These are phyloP conservation scores for Apodospora peruviana DNA, from an alignment of 495 filamentous ascomycete genomes.

Conservation along the genomic window DNA sequence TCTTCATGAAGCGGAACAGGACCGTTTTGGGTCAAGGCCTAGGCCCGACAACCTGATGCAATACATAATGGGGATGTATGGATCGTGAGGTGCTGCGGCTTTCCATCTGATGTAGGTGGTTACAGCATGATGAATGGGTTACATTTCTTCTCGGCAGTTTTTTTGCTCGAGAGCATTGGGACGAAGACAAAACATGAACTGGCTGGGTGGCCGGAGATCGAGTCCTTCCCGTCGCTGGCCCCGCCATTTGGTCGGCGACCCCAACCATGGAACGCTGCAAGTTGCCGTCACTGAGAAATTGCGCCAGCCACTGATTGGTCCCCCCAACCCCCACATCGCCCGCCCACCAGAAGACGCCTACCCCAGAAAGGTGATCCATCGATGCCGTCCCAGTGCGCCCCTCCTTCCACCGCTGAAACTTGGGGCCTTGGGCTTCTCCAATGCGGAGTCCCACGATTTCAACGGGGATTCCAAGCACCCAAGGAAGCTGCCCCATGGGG, in stretches of 20 bases:
- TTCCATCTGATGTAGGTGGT: background rate
- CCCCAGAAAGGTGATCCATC: constrained; percentile 6
- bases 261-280: background rate
- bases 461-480: background rate
- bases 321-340: constrained; percentile 6
- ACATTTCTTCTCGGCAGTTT: constrained; percentile 4
- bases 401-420: background rate
- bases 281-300: background rate
- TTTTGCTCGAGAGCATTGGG: background rate
- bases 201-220: background rate
- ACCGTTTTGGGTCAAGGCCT: too few relatives aligned
- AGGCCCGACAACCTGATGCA: too few relatives aligned
- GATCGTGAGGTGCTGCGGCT: background rate
- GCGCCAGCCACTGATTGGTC: constrained; percentile 2
- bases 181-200: background rate
- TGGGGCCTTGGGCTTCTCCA: constrained; percentile 10
- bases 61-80: background rate
- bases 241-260: background rate
- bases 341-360: background rate
- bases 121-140: constrained; percentile 1
- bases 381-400: too few relatives aligned
- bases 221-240: too few relatives aligned
- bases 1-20: too few relatives aligned
- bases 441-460: constrained; percentile 18
- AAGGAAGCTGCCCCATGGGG: constrained; percentile 4